Evolutionary conservation across 2,329 filamentous ascomycete genomes (phyloP), one percentile per base, ranked within the genome.

Genomic region (Diplodia scrobiculata): DNA sequence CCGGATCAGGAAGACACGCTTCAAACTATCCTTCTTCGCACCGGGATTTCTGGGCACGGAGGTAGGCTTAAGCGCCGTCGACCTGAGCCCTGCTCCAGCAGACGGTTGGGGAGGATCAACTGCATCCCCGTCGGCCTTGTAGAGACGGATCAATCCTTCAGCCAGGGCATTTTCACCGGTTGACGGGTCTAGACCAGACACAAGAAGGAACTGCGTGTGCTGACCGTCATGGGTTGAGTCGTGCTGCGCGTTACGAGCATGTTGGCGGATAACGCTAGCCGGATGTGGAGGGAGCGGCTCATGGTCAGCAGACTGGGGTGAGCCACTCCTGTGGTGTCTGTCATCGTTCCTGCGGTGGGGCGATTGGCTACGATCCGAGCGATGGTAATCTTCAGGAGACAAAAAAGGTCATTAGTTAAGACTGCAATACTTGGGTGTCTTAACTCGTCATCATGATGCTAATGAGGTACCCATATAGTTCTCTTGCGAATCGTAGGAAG

Each of bases 1-100:
- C 65, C 91, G 86, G 72, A 95, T 88, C 29, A 96, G 79, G 68
- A 95, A 86, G 1, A 95, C 87, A 62, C 91, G 87, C 68, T 89
- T 86, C 9, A 96, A 79, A n/a, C 90, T 91, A 21, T 88, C 87
- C 36, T 89, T 87, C 66, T 84, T 86, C 3, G 91, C 91, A 47
- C 91, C 91, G 1, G 88, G 81, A 13, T 89, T 88, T 21, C 84
- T 82, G 45, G 86, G 80, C 17, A 83, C 82, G 11, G 83, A 84
- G 5, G 84, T 86, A 3, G 84, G 86, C 54, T 66, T 66, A 32
- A 66, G 54, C 9, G 53, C 64, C 4, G 64, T 66, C 19, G 64
- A 66, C 14, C 81, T 78, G 3, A 85, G 52, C 14, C 63, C 63
- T 80, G 54, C 17, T 5, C 47, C 54, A 11, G 48, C 19, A 21